Evolutionary conservation across 2,329 filamentous ascomycete genomes (phyloP).

Genomic region (Botryotinia narcissicola): DNA sequence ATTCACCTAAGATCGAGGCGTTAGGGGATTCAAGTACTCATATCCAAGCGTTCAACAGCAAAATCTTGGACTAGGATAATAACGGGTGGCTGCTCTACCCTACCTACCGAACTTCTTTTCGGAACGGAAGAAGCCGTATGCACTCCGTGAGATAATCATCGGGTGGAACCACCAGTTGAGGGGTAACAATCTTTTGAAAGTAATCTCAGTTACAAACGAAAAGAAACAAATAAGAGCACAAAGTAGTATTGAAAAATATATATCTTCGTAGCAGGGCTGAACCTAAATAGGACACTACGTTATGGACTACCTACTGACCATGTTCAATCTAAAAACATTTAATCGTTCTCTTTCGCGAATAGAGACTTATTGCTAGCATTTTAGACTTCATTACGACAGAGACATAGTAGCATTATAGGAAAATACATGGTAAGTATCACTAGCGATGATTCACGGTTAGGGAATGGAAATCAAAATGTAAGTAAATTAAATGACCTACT

Average conservation of each 20-base stretch:
- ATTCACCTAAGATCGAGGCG: accelerated
- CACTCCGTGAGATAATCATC: not conserved
- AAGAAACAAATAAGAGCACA: not conserved
- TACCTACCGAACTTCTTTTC: not conserved
- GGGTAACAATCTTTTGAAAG: accelerated
- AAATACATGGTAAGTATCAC: not conserved
- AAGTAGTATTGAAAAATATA: not conserved
- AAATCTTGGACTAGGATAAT: not conserved
- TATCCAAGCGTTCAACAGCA: accelerated
- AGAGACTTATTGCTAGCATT: accelerated
- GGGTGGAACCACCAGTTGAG: not conserved
- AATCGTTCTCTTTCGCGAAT: not conserved
- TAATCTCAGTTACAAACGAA: not conserved
- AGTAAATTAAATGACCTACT: not conserved
- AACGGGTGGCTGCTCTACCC: not conserved
- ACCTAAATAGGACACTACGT: not conserved
- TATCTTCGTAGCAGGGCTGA: not conserved
- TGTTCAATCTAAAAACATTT: not conserved
- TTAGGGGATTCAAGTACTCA: not conserved
- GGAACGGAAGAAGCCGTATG: not conserved
- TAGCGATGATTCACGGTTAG: not conserved
- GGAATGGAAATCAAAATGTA: not conserved
- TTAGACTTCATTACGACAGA: not conserved
- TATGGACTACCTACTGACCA: not conserved
- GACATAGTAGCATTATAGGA: not conserved